Evolutionary conservation across 352 stramenopile species (phyloP).

Genomic region (Phytopythium sindhum): DNA sequence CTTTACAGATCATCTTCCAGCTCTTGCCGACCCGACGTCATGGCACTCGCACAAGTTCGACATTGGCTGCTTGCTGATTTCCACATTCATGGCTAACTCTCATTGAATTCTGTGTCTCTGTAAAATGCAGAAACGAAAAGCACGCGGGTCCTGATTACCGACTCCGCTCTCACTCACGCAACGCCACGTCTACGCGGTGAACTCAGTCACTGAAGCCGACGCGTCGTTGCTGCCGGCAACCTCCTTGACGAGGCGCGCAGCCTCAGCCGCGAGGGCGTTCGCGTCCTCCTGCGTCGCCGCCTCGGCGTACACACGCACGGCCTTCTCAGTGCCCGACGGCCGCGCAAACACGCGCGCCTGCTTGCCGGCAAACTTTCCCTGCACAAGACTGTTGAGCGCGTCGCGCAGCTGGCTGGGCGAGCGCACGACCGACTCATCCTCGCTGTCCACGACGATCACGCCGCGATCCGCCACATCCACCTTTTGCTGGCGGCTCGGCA

Average conservation of each 20-base stretch:
- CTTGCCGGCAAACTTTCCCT: constrained; percentile 55
- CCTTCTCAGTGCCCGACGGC: constrained; percentile 97
- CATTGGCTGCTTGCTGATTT: background rate
- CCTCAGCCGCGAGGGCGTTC: constrained; percentile 87
- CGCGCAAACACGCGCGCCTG: constrained; percentile 91
- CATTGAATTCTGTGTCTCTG: background rate
- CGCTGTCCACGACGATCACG: constrained; percentile 54
- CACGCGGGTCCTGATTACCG: background rate
- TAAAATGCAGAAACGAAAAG: background rate
- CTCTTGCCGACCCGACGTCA: no score
- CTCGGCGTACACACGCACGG: constrained; percentile 98
- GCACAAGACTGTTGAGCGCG: constrained; percentile 47
- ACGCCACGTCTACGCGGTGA: constrained; percentile 48
- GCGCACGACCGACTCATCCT: constrained; percentile 69
- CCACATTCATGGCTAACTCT: background rate
- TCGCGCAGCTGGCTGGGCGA: constrained; percentile 53
- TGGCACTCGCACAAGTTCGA: no score
- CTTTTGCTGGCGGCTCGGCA: constrained; percentile 91
- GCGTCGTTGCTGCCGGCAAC: constrained; percentile 67
- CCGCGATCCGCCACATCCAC: constrained; percentile 71
- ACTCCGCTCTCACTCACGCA: background rate
- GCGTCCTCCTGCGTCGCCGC: constrained; percentile 87
- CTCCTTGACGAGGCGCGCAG: constrained; percentile 78
- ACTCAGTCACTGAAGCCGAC: constrained; percentile 40
- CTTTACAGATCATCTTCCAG: no score